Evolutionary conservation across 768 basidiomycete species (phyloP).

Genomic region (Trametes coccinea): DNA sequence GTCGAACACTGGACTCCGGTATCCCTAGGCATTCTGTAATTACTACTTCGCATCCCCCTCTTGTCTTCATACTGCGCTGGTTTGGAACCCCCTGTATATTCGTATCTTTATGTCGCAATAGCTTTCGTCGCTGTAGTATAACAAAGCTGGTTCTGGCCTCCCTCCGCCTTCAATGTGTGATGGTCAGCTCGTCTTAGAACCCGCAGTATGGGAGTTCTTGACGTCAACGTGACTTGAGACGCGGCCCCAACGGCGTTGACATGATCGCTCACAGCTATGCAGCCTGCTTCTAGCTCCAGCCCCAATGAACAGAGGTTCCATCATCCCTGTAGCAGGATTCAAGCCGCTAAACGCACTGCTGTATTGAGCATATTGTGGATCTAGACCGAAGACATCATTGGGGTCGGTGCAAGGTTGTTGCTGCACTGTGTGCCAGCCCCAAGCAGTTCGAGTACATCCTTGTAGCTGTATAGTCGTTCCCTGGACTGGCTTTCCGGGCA

Average conservation of each 20-base stretch:
- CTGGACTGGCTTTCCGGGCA: too few species aligned
- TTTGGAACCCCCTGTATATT: slow-evolving; percentile 24
- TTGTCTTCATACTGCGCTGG: slow-evolving; percentile 21
- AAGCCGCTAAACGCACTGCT: too few species aligned
- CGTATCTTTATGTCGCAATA: slow-evolving; percentile 22
- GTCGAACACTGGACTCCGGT: slow-evolving; percentile 29
- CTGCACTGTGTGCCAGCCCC: not conserved
- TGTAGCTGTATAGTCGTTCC: too few species aligned
- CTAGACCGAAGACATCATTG: not conserved
- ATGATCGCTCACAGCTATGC: too few species aligned
- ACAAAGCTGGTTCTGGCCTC: slow-evolving; percentile 29
- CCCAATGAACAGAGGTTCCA: too few species aligned
- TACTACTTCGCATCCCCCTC: slow-evolving; percentile 21
- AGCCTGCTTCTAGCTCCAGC: too few species aligned
- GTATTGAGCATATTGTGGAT: not conserved
- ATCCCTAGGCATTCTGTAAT: slow-evolving; percentile 32
- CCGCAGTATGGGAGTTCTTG: too few species aligned
- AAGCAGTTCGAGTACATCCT: too few species aligned
- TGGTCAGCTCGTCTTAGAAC: too few species aligned
- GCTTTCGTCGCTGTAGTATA: slow-evolving; percentile 27
- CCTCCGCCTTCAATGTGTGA: not conserved
- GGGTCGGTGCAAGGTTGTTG: not conserved
- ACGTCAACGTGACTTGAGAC: too few species aligned
- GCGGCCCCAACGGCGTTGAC: too few species aligned
- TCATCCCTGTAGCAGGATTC: too few species aligned